These are phyloP conservation scores for Asterella californica DNA, from an alignment of 225 moss, liverwort and hornwort genomes.

Conservation along the genomic window DNA sequence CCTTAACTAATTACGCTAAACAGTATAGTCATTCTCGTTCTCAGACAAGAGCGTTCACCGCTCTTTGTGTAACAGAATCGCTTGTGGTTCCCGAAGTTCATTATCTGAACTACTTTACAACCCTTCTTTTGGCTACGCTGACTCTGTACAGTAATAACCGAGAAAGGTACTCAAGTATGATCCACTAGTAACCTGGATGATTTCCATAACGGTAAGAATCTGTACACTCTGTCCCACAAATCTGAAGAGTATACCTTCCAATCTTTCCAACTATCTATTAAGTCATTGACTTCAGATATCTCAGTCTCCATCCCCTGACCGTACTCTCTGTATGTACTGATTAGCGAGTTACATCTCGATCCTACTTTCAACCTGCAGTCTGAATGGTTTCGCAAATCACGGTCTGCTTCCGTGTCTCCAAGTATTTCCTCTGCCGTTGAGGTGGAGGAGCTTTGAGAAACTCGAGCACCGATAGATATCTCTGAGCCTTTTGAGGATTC, in stretches of 20 bases:
- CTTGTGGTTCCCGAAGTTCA: no score
- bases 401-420: neutral
- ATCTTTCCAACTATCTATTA: constrained; percentile 11
- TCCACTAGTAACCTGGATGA: constrained; percentile 28
- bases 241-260: constrained; percentile 49
- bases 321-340: neutral
- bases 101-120: no score
- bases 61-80: no score
- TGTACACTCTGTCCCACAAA: constrained; percentile 31
- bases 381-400: neutral
- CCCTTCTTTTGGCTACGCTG: no score
- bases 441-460: neutral
- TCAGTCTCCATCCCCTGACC: neutral
- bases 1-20: no score
- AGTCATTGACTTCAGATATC: neutral
- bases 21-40: no score
- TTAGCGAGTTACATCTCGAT: neutral
- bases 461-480: neutral
- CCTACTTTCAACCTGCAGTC: neutral
- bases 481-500: neutral
- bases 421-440: no score
- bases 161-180: no score
- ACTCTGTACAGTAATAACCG: no score
- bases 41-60: no score
- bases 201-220: constrained; percentile 43